Percentiles rank a stretch among this genome's conserved stretches.
Conservation (phyloP, 805 yeast species). For the Nakazawaea peltata region DNA sequence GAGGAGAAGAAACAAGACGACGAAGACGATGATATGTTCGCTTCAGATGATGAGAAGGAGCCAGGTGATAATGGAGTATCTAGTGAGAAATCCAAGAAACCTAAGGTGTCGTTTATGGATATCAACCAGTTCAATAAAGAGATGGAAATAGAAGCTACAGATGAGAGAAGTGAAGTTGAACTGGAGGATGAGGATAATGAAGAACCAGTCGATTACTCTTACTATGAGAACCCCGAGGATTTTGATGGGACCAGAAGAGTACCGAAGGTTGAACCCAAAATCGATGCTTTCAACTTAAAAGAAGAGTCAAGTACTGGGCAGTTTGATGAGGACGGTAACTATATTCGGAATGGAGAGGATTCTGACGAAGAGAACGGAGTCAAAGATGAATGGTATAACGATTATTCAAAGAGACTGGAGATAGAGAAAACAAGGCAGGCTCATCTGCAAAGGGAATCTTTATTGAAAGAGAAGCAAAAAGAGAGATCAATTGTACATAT, state of each 20-base stretch:
- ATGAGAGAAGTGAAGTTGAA: background rate
- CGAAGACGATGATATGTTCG: slow-evolving; percentile 36
- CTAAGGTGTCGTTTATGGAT: slow-evolving; percentile 22
- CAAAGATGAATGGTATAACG: slow-evolving; percentile 26
- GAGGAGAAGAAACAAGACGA: slow-evolving; percentile 7
- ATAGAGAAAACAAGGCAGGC: slow-evolving; percentile 18
- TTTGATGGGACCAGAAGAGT: slow-evolving; percentile 8
- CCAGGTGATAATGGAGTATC: slow-evolving; percentile 12
- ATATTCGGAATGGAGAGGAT: slow-evolving; percentile 31
- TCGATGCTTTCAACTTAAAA: slow-evolving; percentile 57
- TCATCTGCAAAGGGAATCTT: slow-evolving; percentile 14
- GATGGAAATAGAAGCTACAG: slow-evolving; percentile 5
- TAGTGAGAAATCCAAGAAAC: slow-evolving; percentile 4
- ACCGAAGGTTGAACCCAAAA: slow-evolving; percentile 25
- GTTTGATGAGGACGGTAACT: slow-evolving; percentile 58
- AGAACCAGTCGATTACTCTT: slow-evolving; percentile 16
- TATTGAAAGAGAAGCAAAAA: slow-evolving; percentile 21
- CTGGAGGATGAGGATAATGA: slow-evolving; percentile 13
- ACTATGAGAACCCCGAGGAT: slow-evolving; percentile 24
- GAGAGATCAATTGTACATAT: slow-evolving; percentile 15
- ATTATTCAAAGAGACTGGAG: slow-evolving; percentile 13
- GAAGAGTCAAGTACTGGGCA: slow-evolving; percentile 51
- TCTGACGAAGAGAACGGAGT: slow-evolving; percentile 18
- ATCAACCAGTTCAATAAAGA: slow-evolving; percentile 27
- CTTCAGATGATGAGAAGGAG: slow-evolving; percentile 18